These are phyloP conservation scores for Ogataea methylovora DNA, from an alignment of 805 yeast species.

Conservation along the genomic window DNA sequence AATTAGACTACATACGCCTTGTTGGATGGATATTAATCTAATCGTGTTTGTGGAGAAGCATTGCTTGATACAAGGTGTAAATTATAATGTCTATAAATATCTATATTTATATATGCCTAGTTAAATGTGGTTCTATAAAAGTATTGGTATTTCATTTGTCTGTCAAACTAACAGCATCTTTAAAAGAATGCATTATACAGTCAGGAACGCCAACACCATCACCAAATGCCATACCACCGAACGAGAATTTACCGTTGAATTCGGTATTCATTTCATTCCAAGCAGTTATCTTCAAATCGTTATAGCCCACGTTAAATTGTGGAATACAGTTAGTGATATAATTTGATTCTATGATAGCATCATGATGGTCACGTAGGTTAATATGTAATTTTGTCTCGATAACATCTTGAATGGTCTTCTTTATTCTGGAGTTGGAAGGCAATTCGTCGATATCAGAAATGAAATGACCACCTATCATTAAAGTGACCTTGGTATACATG, in stretches of 20 bases:
- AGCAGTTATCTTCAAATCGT: constrained; percentile 30
- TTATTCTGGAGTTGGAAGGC: constrained; percentile 15
- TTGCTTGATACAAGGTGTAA: no score
- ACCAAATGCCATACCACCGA: constrained; percentile 79
- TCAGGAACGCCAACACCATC: constrained; percentile 88
- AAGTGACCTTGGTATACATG: constrained; percentile 64
- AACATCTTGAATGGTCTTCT: constrained; percentile 15
- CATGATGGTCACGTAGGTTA: constrained; percentile 5
- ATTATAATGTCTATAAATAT: no score
- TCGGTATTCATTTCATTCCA: constrained; percentile 24
- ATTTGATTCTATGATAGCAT: constrained; percentile 12
- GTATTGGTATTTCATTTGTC: no score
- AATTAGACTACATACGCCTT: no score
- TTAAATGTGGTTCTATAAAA: no score
- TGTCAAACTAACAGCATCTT: constrained; percentile 53
- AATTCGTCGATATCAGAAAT: constrained; percentile 5
- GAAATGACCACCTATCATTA: constrained; percentile 76
- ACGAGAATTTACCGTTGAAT: constrained; percentile 35
- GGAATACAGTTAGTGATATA: constrained; percentile 63
- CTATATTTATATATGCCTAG: background rate
- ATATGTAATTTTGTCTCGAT: constrained; percentile 12
- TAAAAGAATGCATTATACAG: constrained; percentile 59
- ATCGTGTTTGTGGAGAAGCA: no score
- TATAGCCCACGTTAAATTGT: constrained; percentile 68
- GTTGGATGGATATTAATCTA: no score